Conservation (phyloP, 805 yeast genomes). For the Zygotorulaspora danielsina region DNA sequence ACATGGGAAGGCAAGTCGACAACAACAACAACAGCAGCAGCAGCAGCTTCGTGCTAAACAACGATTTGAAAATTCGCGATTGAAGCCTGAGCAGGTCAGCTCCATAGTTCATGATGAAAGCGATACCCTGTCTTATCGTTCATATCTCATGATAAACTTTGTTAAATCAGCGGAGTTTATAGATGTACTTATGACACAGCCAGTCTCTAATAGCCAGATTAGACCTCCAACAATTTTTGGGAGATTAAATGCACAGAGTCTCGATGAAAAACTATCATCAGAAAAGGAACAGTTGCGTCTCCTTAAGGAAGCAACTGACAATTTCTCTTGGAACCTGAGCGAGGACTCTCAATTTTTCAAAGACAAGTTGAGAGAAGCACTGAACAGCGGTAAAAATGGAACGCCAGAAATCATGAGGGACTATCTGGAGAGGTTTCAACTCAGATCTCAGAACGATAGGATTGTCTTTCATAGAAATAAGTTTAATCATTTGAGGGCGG, state of each 20-base stretch:
- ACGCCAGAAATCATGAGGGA: constrained; percentile 9
- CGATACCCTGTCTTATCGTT: constrained; percentile 33
- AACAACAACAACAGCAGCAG: constrained; percentile 19
- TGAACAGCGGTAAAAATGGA: constrained; percentile 2
- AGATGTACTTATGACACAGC: constrained; percentile 24
- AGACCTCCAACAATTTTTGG: constrained; percentile 18
- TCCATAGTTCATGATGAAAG: constrained; percentile 33
- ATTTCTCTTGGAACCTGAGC: constrained; percentile 5
- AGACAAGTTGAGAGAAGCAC: constrained; percentile 11
- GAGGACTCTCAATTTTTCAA: constrained; percentile 10
- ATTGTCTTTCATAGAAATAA: constrained; percentile 19
- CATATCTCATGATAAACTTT: constrained; percentile 26
- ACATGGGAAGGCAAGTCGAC: constrained; percentile 21
- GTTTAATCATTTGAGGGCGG: constrained; percentile 20
- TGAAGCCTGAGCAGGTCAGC: constrained; percentile 29
- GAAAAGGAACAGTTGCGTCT: constrained; percentile 14
- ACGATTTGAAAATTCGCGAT: constrained; percentile 21
- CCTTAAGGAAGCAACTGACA: constrained; percentile 6
- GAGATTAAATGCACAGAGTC: constrained; percentile 9
- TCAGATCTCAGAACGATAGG: constrained; percentile 19
- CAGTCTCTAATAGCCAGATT: constrained; percentile 23
- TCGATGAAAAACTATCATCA: constrained; percentile 13
- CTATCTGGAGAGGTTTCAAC: constrained; percentile 13
- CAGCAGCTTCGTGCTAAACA: constrained; percentile 20
- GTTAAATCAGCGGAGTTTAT: constrained; percentile 22